Evolutionary conservation across 192 early-diverging fungal species (phyloP), one percentile per base, ranked within the genome.

Genomic region (Piromyces sp.): DNA sequence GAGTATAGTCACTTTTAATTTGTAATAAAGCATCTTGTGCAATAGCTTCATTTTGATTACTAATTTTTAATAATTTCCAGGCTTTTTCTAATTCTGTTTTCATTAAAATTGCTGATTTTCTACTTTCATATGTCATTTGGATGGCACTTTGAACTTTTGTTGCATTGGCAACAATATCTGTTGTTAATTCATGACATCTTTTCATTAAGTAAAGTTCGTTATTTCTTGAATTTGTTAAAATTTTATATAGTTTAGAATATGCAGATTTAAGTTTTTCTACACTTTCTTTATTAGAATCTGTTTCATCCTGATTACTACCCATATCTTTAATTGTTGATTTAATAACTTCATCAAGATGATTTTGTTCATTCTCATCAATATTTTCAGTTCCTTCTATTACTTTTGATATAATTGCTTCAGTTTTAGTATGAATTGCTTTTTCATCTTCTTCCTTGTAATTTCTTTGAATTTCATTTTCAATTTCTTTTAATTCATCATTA

Each of bases 71-170:
- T 85, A 87, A 84, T 78, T 90, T 90, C 89, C 89, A 90, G 2
- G 88, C 88, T 68, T 87, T 87, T 80, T 86, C 84, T 30, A 90
- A 84, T 81, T 90, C 89, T 79, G 89, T 90, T 79, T 87, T 87
- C 83, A 90, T 82, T 22, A 84, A 81, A 1, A 84, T 83, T 78
- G 89, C 88, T 31, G 84, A 84, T 26, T 79, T 83, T 15, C 88
- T 85, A 80, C 89, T 88, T 30, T 85, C 85, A 80, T 89, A 88
- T 30, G 80, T 83, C 22, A 88, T 82, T 79, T 89, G 87, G 14
- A 89, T 81, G 13, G 87, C 87, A 29, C 86, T 87, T 79, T 88
- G 87, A 19, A 90, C 87, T 82, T 90, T 90, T 7, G 85, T 80
- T 15, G 84, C 83, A 82, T 90, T 90, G 2, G 85, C 79, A 38